Evolutionary conservation across 2,329 filamentous ascomycete genomes (phyloP).

Genomic region (Hymenoscyphus repandus): DNA sequence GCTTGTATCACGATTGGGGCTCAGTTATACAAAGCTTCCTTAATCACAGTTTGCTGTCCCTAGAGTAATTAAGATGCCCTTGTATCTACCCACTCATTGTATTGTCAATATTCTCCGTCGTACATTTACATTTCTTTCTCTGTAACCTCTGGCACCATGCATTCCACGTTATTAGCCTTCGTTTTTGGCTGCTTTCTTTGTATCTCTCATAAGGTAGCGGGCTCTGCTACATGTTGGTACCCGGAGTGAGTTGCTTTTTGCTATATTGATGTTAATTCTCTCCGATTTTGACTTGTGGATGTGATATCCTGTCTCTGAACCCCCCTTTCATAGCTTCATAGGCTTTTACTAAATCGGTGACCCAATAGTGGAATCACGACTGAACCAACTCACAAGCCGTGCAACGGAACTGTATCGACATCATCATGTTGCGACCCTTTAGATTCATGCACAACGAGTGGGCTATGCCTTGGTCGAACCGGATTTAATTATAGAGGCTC

Average conservation of each 20-base stretch:
- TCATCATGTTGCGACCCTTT: slow-evolving; percentile 15
- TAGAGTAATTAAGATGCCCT: too few species aligned
- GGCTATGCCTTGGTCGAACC: slow-evolving; percentile 11
- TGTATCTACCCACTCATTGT: too few species aligned
- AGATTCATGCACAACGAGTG: slow-evolving; percentile 12
- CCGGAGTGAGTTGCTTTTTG: not conserved
- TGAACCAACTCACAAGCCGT: slow-evolving; percentile 13
- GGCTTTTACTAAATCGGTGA: not conserved
- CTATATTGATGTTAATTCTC: not conserved
- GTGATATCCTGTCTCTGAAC: not conserved
- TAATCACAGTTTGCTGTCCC: too few species aligned
- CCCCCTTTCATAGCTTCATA: not conserved
- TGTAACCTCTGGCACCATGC: too few species aligned
- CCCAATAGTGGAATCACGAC: slow-evolving; percentile 9
- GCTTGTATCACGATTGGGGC: too few species aligned
- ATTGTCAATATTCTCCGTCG: too few species aligned
- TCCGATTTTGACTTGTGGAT: not conserved
- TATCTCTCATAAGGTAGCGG: too few species aligned
- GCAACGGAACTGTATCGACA: slow-evolving; percentile 10
- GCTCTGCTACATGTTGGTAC: not conserved
- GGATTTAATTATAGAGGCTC: slow-evolving; percentile 14
- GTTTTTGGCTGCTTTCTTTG: too few species aligned
- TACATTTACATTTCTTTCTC: too few species aligned
- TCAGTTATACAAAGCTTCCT: too few species aligned
- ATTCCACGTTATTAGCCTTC: too few species aligned